These are phyloP conservation scores for Theileria luwenshuni DNA, from an alignment of 169 alveolate genomes.

Conservation along the genomic window DNA sequence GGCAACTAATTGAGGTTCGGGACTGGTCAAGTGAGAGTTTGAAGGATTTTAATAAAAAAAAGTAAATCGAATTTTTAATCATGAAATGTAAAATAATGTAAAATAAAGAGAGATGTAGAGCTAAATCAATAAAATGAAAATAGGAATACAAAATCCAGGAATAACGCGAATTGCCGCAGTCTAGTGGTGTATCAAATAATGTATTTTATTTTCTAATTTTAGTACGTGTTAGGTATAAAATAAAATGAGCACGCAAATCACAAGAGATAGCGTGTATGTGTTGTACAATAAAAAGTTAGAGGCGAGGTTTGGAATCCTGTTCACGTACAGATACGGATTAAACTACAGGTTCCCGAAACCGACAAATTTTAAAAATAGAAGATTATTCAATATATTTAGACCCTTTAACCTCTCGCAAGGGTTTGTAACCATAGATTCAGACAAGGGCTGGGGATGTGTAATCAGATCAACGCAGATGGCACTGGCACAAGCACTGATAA, in stretches of 20 bases:
- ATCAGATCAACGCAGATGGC: slow-evolving; percentile 77
- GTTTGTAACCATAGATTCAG: slow-evolving; percentile 44
- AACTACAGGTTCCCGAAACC: slow-evolving; percentile 22
- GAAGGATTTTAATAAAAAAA: too few species aligned
- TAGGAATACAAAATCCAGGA: too few species aligned
- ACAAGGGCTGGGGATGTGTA: slow-evolving; percentile 77
- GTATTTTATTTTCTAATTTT: too few species aligned
- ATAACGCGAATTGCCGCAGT: too few species aligned
- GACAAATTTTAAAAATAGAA: not conserved
- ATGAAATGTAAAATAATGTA: too few species aligned
- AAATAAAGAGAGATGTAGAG: too few species aligned
- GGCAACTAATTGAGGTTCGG: too few species aligned
- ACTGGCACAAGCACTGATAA: slow-evolving; percentile 63
- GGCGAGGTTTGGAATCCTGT: slow-evolving; percentile 31
- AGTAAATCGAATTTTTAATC: too few species aligned
- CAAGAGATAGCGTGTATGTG: not conserved
- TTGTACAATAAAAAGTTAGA: not conserved
- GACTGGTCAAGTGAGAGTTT: too few species aligned
- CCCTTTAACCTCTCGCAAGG: slow-evolving; percentile 27
- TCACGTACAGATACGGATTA: slow-evolving; percentile 53
- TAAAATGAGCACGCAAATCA: slow-evolving; percentile 2
- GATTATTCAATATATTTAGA: slow-evolving; percentile 18
- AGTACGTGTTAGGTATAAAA: too few species aligned
- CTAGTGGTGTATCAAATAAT: too few species aligned
- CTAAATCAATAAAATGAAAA: too few species aligned